Percentiles rank a stretch among this genome's conserved stretches.
Evolutionary conservation across 768 basidiomycete species (phyloP).

Genomic region (Gautieria morchelliformis): DNA sequence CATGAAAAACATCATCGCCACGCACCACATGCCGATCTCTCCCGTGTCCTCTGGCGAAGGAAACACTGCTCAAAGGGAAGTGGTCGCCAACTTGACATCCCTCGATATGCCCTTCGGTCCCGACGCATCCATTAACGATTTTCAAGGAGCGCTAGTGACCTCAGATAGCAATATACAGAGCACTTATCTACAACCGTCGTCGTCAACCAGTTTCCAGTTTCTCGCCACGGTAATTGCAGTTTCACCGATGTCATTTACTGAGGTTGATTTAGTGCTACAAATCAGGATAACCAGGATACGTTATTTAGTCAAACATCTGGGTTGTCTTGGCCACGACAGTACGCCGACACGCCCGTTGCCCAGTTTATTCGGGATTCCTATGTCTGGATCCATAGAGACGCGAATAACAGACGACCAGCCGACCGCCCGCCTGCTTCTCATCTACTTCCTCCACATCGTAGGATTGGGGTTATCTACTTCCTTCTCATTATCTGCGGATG

Average conservation of each 20-base stretch:
- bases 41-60: no score
- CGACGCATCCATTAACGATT: neutral
- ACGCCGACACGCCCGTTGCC: neutral
- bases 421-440: conserved; percentile 2
- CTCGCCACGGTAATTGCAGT: neutral
- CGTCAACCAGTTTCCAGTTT: neutral
- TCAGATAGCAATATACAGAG: neutral
- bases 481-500: conserved; percentile 8
- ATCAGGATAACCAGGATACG: neutral
- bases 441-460: neutral
- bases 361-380: conserved; percentile 7
- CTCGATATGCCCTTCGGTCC: neutral
- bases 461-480: conserved; percentile 5
- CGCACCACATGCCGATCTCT: no score
- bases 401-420: neutral
- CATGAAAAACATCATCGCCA: no score
- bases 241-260: neutral
- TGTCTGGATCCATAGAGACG: conserved; percentile 6
- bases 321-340: neutral
- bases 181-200: neutral
- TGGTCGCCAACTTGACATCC: no score
- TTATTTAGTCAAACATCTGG: neutral
- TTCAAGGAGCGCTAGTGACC: neutral
- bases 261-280: neutral
- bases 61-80: no score